phyloP scores from a whole-genome alignment of 2,329 filamentous ascomycete genomes.

The Trichoderma sp. region DNA sequence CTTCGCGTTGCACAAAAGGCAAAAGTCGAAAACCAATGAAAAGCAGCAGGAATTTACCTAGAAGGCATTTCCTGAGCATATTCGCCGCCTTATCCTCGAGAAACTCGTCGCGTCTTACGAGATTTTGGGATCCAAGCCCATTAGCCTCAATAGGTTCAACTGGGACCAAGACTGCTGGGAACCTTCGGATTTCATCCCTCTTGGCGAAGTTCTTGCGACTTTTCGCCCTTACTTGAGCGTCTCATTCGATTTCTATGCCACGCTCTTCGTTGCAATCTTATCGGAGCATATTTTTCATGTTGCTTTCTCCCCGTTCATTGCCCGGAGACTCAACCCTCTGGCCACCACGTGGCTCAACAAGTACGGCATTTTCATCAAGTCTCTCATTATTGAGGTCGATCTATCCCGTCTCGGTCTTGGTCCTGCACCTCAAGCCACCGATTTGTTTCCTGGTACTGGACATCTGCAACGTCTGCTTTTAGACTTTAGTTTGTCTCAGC shows the following conservation, averaged over 20 bases:
- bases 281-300: conserved; percentile 38
- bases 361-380: conserved; percentile 38
- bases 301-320: conserved; percentile 39
- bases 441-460: conserved; percentile 28
- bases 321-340: conserved; percentile 33
- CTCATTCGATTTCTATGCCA: conserved; percentile 38
- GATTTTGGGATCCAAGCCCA: conserved; percentile 24
- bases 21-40: conserved; percentile 9
- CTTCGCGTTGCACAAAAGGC: conserved; percentile 23
- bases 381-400: conserved; percentile 42
- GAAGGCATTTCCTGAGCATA: conserved; percentile 16
- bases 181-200: conserved; percentile 32
- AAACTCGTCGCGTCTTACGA: conserved; percentile 25
- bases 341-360: conserved; percentile 36
- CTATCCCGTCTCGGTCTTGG: conserved; percentile 39
- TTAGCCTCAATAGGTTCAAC: conserved; percentile 31
- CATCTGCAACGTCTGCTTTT: conserved; percentile 30
- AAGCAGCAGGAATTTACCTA: neutral
- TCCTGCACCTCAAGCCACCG: conserved; percentile 25
- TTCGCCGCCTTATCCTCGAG: conserved; percentile 31
- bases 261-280: conserved; percentile 38
- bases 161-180: conserved; percentile 37
- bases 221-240: conserved; percentile 31
- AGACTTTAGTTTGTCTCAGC: conserved; percentile 31
- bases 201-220: conserved; percentile 28